Evolutionary conservation across 2,329 filamentous ascomycete species (phyloP), one percentile per base, ranked within the genome.

Genomic region (Claviceps fusiformis): DNA sequence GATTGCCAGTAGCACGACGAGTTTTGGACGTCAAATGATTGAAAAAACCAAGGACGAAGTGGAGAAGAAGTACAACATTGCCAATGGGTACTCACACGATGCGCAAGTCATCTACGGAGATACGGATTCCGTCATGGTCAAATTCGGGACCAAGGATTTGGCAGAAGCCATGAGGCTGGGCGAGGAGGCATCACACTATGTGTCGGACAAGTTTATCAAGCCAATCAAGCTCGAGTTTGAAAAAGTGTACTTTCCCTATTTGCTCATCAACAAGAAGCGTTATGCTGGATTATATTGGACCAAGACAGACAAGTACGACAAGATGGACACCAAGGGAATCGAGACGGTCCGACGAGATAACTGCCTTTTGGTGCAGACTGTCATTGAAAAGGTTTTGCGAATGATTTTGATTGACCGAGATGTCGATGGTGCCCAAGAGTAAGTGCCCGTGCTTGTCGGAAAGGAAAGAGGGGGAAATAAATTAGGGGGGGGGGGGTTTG

Each of bases 241-340:
- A 70, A 98, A 98, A 72, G 92, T 98, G 1, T 98, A 98, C 72
- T 98, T 87, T 68, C 93, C 93, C 0, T 98, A 98, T 67, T 78
- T 98, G 39, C 79, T 98, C 53, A 98, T 98, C 82, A 98, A 98
- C 82, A 98, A 98, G 77, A 98, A 98, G 76, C 87, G 93, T 59
- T 98, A 98, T 65, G 93, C 93, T 9, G 93, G 93, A n/a, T 73
- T 98, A 37, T 97, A 89, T 73, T 98, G 91, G 91, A 98, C 93
- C 5, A 93, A 87, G 61, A 82, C 92, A 0, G 81, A 92, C 46
- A 96, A 95, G 71, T 93, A 87, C 69, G 95, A 98, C 79, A 98
- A 97, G 77, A 98, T 98, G 95, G 93, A 98, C 71, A 97, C 89
- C 57, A 98, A 98, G 70, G 93, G 93, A 77, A 97, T 98, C 61